Percentiles rank a stretch among this genome's conserved stretches.
Conservation (phyloP, 2,329 filamentous ascomycete genomes). For the Cercospora sojina region DNA sequence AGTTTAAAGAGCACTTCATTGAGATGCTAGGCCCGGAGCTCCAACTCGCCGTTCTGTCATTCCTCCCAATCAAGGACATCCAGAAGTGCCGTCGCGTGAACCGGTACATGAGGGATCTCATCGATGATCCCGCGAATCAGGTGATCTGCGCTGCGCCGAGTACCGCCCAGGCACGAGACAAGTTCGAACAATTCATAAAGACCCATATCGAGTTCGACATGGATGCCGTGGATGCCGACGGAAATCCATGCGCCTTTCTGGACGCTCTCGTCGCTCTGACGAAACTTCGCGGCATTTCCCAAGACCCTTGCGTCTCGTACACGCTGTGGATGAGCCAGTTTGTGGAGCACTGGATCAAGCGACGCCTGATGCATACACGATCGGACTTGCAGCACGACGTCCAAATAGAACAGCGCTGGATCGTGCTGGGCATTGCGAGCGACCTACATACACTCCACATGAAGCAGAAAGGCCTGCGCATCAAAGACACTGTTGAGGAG, state of each 20-base stretch:
- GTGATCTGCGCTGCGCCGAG: neutral
- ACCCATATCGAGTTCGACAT: neutral
- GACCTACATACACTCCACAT: neutral
- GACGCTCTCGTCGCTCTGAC: neutral
- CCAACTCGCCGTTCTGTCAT: conserved; percentile 2
- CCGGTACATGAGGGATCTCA: conserved; percentile 4
- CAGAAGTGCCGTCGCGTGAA: conserved; percentile 10
- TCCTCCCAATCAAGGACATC: neutral
- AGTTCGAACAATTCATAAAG: neutral
- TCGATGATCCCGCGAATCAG: conserved; percentile 1
- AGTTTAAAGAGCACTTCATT: neutral
- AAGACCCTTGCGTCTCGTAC: neutral
- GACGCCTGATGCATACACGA: neutral
- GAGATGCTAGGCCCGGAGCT: neutral
- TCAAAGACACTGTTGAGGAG: neutral
- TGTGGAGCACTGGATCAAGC: neutral
- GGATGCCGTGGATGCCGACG: neutral
- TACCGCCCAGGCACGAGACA: neutral
- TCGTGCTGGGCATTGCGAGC: no score
- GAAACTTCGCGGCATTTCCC: neutral
- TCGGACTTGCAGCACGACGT: neutral
- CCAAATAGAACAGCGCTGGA: neutral
- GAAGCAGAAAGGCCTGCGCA: neutral
- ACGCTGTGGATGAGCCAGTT: neutral
- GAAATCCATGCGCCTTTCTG: conserved; percentile 3